A percentile compares a stretch with the other conserved stretches of the same genome.
Conservation (phyloP, 768 basidiomycete genomes). For the Termitomyces sp. region DNA sequence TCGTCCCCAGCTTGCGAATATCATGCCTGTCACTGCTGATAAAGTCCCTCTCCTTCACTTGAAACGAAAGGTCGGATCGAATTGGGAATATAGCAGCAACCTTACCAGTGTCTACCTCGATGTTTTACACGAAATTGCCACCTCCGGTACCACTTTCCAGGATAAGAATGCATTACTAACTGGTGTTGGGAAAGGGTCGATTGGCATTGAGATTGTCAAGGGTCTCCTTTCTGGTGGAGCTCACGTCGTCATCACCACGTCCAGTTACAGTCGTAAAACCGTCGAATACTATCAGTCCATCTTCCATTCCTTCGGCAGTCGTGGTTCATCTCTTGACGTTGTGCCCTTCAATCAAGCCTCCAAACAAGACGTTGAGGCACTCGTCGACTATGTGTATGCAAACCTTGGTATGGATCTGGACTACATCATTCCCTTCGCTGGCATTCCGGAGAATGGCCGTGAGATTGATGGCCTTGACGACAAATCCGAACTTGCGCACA, state of each 20-base stretch:
- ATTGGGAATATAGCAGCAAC: conserved; percentile 98
- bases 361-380: conserved; percentile 96
- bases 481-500: conserved; percentile 95
- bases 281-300: conserved; percentile 99
- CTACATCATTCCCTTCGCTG: conserved; percentile 98
- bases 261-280: conserved; percentile 91
- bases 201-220: conserved; percentile 96
- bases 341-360: conserved; percentile 99
- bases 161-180: conserved; percentile 99
- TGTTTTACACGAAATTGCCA: conserved; percentile 96
- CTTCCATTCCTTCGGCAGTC: conserved; percentile 92
- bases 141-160: conserved; percentile 96
- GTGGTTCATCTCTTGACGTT: conserved; percentile 94
- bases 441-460: conserved; percentile 97
- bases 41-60: conserved; percentile 93
- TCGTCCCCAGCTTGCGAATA: conserved; percentile 78
- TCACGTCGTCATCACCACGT: conserved; percentile 96
- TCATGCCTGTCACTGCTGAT: conserved; percentile 73
- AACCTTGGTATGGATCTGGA: conserved; percentile 95
- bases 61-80: conserved; percentile 92
- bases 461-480: conserved; percentile 98
- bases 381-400: conserved; percentile 97
- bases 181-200: conserved; percentile 96
- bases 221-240: conserved; percentile 95
- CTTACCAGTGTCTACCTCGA: conserved; percentile 95